phyloP scores from a whole-genome alignment of 768 basidiomycete genomes.

The Cubamyces lactineus region DNA sequence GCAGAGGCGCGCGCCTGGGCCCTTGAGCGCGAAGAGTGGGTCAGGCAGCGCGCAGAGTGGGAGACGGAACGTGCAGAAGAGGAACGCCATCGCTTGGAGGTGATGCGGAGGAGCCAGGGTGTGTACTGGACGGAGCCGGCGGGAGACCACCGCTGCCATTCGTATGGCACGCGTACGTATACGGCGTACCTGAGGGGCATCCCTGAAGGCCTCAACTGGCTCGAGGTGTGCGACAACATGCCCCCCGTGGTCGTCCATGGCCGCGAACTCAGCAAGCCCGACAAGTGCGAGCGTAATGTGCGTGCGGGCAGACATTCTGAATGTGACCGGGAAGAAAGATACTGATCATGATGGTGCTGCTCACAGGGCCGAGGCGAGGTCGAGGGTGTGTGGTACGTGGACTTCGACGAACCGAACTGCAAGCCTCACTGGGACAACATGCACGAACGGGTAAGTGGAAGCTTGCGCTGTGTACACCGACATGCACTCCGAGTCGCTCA shows the following conservation, averaged over 20 bases:
- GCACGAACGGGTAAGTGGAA: constrained; percentile 15
- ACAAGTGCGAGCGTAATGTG: constrained; percentile 18
- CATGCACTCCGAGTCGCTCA: background rate
- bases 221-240: constrained; percentile 23
- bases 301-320: background rate
- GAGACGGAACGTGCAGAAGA: constrained; percentile 3
- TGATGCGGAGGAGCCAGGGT: constrained; percentile 15
- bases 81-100: constrained; percentile 11
- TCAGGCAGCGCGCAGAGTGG: constrained; percentile 11
- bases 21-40: constrained; percentile 11
- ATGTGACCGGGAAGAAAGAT: background rate
- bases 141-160: constrained; percentile 15
- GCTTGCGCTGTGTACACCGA: background rate
- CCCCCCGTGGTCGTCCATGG: constrained; percentile 22
- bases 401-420: constrained; percentile 22
- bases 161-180: constrained; percentile 27
- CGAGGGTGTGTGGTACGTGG: constrained; percentile 16
- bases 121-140: constrained; percentile 22
- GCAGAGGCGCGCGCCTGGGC: background rate
- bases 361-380: constrained; percentile 4
- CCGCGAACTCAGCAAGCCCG: constrained; percentile 8
- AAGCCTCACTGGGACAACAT: constrained; percentile 20
- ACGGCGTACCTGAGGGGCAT: constrained; percentile 21
- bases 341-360: background rate
- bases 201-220: constrained; percentile 17